Percentiles rank a stretch among this genome's conserved stretches.
Evolutionary conservation across 2,329 filamentous ascomycete genomes (phyloP).

Genomic region (Monosporascus sp.): DNA sequence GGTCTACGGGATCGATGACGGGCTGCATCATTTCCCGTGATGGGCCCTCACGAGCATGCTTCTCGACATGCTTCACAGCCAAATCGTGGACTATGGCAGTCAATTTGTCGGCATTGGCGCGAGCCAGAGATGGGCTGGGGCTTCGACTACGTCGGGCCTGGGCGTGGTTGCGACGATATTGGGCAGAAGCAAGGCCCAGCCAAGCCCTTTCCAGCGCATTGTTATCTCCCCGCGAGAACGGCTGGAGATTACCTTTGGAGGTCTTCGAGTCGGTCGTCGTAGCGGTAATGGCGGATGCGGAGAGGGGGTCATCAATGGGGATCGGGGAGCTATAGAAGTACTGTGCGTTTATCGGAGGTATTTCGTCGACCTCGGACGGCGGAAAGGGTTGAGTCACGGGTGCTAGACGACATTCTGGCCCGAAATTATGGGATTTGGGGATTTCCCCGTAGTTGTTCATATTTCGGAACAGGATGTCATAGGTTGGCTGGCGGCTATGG

Average conservation of each 20-base stretch:
- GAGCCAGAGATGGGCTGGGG: constrained; percentile 28
- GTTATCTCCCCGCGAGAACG: constrained; percentile 77
- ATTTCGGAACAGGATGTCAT: constrained; percentile 18
- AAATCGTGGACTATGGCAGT: constrained; percentile 37
- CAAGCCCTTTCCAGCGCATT: constrained; percentile 75
- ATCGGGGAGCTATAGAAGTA: constrained; percentile 84
- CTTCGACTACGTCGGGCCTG: constrained; percentile 29
- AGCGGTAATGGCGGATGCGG: constrained; percentile 49
- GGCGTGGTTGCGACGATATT: constrained; percentile 44
- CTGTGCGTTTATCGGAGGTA: constrained; percentile 61
- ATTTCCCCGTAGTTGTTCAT: constrained; percentile 14
- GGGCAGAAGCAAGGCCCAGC: constrained; percentile 52
- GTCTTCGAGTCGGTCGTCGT: constrained; percentile 45
- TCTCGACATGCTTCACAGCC: constrained; percentile 41
- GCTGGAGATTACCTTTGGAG: constrained; percentile 60
- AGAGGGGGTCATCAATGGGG: constrained; percentile 85
- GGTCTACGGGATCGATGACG: constrained; percentile 15
- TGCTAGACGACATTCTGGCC: constrained; percentile 53
- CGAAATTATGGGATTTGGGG: constrained; percentile 49
- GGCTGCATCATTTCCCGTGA: constrained; percentile 25
- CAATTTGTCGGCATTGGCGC: constrained; percentile 32
- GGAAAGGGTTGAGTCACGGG: constrained; percentile 37
- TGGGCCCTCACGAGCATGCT: constrained; percentile 36
- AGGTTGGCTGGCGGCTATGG: background rate
- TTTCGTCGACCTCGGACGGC: constrained; percentile 35